Evolutionary conservation across 176 grass and related monocot species (phyloP).

Genomic region (Microstegium vimineum): DNA sequence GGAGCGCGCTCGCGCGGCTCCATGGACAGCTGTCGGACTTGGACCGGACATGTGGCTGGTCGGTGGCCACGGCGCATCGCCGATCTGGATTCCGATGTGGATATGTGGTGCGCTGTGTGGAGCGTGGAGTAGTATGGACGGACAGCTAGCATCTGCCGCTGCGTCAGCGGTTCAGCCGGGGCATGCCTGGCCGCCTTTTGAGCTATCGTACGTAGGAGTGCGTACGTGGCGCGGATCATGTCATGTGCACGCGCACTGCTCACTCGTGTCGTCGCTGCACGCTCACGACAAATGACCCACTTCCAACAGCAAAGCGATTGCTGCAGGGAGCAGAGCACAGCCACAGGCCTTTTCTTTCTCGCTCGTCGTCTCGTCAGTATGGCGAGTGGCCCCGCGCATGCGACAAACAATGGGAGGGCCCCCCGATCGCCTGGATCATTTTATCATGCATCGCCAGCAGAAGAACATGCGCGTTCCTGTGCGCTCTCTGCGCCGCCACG

Average conservation of each 20-base stretch:
- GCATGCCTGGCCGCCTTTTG: background rate
- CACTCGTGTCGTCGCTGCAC: background rate
- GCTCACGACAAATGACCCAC: background rate
- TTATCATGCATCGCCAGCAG: background rate
- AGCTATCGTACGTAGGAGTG: background rate
- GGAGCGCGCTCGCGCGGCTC: background rate
- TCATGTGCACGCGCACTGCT: constrained; percentile 4
- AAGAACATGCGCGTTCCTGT: background rate
- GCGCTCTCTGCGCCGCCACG: background rate
- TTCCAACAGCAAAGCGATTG: background rate
- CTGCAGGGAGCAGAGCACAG: background rate
- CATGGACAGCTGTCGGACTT: background rate
- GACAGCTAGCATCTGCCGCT: background rate
- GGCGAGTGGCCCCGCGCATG: background rate
- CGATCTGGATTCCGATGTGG: background rate
- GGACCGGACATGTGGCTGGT: constrained; percentile 22
- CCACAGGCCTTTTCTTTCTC: background rate
- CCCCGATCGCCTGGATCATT: background rate
- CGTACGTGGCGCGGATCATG: background rate
- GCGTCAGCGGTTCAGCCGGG: background rate
- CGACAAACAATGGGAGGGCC: background rate
- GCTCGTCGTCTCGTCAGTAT: background rate
- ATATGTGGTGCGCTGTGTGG: background rate
- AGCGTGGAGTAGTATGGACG: too few relatives aligned
- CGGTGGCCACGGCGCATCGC: constrained; percentile 13